These are phyloP conservation scores for Cyanidioschyzon merolae DNA, from an alignment of 23 red algal species.

Conservation along the genomic window DNA sequence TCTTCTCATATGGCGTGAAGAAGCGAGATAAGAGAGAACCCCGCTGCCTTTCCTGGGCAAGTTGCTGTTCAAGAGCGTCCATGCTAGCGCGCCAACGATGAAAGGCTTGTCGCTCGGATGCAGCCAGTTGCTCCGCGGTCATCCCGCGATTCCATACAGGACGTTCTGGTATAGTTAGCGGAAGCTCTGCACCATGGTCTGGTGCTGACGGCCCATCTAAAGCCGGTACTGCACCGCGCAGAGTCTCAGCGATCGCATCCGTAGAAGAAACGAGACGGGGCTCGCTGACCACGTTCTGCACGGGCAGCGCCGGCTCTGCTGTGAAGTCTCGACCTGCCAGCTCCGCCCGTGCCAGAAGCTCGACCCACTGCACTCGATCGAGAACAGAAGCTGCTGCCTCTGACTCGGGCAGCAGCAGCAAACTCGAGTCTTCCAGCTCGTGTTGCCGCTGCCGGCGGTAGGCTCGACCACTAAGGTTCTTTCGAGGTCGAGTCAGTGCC, in stretches of 20 bases:
- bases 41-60: background rate
- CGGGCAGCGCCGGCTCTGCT: background rate
- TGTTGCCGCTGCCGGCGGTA: background rate
- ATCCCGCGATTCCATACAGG: constrained; percentile 48
- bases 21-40: background rate
- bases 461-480: background rate
- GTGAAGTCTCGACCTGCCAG: background rate
- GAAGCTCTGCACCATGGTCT: background rate
- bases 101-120: constrained; percentile 48
- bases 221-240: too few species aligned
- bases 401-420: background rate
- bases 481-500: background rate
- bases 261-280: background rate
- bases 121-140: constrained; percentile 27
- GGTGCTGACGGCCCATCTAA: too few species aligned
- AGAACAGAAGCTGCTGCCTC: background rate
- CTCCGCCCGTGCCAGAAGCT: background rate
- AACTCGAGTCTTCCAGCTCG: background rate
- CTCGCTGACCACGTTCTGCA: background rate
- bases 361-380: background rate
- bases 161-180: constrained; percentile 61
- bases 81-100: constrained; percentile 53
- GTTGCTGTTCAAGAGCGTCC: constrained; percentile 40
- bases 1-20: constrained; percentile 98
- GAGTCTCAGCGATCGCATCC: too few species aligned